Conservation (phyloP, 1,284 basidiomycete genomes). For the Schizopora paradoxa region DNA sequence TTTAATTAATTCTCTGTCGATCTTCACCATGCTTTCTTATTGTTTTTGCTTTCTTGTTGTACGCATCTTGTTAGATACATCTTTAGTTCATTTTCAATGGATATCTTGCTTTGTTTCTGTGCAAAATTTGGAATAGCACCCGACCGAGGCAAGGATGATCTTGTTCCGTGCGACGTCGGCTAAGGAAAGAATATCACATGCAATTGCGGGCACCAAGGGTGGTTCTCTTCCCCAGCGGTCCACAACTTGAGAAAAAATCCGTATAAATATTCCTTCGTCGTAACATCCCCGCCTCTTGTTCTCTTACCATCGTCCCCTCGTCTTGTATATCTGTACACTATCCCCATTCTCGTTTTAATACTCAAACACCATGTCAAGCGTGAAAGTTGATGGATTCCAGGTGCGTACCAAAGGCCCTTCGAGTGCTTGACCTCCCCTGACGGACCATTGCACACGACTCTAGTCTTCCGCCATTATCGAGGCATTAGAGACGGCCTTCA, state of each 20-base stretch:
- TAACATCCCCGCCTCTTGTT: neutral
- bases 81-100: no score
- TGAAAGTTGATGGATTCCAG: slow-evolving; percentile 57
- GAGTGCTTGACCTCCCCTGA: neutral
- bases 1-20: slow-evolving; percentile 23
- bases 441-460: slow-evolving; percentile 2
- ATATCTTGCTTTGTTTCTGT: no score
- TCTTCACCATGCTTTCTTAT: no score
- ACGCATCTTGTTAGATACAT: no score
- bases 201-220: no score
- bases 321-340: neutral
- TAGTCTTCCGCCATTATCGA: slow-evolving; percentile 71
- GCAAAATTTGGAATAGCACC: no score
- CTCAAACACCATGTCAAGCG: slow-evolving; percentile 49
- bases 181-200: no score
- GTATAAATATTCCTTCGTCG: neutral
- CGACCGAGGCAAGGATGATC: no score
- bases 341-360: slow-evolving; percentile 4
- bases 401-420: slow-evolving; percentile 26
- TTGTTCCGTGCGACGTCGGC: no score
- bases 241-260: no score
- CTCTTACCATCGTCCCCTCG: neutral
- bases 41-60: neutral
- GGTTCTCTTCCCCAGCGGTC: no score
- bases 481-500: slow-evolving; percentile 59